phyloP scores from a whole-genome alignment of 202 grass and related monocot species.

The Panicum hallii region DNA sequence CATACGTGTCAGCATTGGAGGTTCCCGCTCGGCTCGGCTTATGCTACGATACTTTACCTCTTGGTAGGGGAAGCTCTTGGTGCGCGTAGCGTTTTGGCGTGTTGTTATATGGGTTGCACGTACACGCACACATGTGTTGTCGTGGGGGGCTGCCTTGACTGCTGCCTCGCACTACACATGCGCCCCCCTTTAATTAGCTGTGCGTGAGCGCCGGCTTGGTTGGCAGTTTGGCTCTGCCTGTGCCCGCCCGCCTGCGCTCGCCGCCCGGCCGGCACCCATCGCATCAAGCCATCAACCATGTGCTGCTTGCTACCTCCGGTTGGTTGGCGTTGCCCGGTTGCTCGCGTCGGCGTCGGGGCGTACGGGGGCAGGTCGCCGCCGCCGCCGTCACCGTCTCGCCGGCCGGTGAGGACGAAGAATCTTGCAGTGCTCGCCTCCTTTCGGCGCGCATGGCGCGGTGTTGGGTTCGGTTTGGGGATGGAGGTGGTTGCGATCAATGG shows the following conservation, averaged over 20 bases:
- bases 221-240: slow-evolving; percentile 27
- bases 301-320: neutral
- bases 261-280: neutral
- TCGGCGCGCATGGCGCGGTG: neutral
- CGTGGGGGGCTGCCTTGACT: slow-evolving; percentile 34
- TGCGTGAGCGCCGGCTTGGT: neutral
- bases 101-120: slow-evolving; percentile 17
- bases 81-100: neutral
- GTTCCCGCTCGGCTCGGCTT: too few species aligned
- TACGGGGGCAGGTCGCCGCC: neutral
- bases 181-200: neutral
- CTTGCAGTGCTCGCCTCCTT: neutral
- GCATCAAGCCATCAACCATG: too few species aligned
- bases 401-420: neutral
- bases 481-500: neutral
- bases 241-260: too few species aligned
- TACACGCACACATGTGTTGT: slow-evolving; percentile 50
- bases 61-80: neutral
- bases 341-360: neutral
- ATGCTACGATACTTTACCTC: too few species aligned
- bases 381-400: neutral
- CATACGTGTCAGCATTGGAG: too few species aligned
- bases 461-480: neutral
- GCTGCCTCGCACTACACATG: neutral
- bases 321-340: neutral